These are phyloP conservation scores for Scedosporium apiospermum DNA, from an alignment of 2,329 filamentous ascomycete genomes.

Conservation along the genomic window DNA sequence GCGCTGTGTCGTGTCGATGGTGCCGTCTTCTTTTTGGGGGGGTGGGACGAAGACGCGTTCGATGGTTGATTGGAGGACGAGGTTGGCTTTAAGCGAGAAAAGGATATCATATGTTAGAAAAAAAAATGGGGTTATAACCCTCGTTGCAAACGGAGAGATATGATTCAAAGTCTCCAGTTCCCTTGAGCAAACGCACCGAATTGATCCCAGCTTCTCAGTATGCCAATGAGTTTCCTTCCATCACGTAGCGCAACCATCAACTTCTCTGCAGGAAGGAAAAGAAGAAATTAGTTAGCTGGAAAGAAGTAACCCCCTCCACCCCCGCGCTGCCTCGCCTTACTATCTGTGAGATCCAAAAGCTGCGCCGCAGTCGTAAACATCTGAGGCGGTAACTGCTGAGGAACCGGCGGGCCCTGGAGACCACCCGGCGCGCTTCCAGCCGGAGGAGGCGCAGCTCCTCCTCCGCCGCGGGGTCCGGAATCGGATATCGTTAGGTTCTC, in stretches of 20 bases:
- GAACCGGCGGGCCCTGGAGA: slow-evolving; percentile 35
- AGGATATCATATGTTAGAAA: not conserved
- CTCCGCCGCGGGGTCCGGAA: slow-evolving; percentile 30
- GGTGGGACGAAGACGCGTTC: slow-evolving; percentile 69
- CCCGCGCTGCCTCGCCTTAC: slow-evolving; percentile 37
- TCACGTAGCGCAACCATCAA: slow-evolving; percentile 85
- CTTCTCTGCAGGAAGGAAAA: slow-evolving; percentile 60
- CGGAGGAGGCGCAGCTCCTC: slow-evolving; percentile 18
- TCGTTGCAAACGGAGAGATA: not conserved
- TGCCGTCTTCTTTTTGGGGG: slow-evolving; percentile 30
- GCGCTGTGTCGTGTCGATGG: slow-evolving; percentile 20
- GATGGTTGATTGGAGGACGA: slow-evolving; percentile 86
- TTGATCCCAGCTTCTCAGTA: slow-evolving; percentile 93
- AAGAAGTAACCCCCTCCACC: not conserved
- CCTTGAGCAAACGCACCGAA: slow-evolving; percentile 57
- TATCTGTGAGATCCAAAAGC: slow-evolving; percentile 91
- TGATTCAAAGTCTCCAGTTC: not conserved
- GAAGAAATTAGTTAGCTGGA: not conserved
- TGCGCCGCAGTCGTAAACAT: slow-evolving; percentile 99
- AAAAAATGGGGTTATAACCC: not conserved
- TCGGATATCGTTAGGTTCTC: slow-evolving; percentile 45
- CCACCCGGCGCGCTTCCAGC: slow-evolving; percentile 17
- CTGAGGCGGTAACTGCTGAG: slow-evolving; percentile 70
- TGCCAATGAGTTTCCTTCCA: slow-evolving; percentile 86
- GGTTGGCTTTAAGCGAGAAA: slow-evolving; percentile 51